These are phyloP conservation scores for Puccinia novopanici DNA, from an alignment of 1,284 basidiomycete species.

Conservation along the genomic window DNA sequence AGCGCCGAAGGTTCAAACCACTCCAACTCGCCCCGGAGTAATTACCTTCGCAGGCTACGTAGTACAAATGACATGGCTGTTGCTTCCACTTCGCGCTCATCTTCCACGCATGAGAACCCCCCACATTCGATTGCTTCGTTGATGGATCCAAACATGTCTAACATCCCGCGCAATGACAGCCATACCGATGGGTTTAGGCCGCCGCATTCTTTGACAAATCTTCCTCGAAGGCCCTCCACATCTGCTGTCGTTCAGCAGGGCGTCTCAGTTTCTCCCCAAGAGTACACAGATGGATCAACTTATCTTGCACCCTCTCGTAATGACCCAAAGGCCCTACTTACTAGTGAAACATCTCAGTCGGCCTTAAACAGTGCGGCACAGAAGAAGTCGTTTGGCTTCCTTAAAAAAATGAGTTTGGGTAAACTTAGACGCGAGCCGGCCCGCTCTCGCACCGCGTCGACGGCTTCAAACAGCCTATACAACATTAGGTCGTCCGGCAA, in stretches of 20 bases:
- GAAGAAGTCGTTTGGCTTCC: slow-evolving; percentile 50
- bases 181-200: slow-evolving; percentile 8
- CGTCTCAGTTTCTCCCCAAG: background rate
- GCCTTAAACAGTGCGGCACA: background rate
- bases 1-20: slow-evolving; percentile 21
- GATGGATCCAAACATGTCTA: background rate
- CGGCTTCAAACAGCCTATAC: slow-evolving; percentile 16
- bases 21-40: background rate
- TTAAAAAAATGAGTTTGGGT: slow-evolving; percentile 49
- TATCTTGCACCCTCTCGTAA: background rate
- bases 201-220: background rate
- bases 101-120: slow-evolving; percentile 21
- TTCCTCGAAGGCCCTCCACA: slow-evolving; percentile 19
- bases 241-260: slow-evolving; percentile 4
- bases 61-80: slow-evolving; percentile 25
- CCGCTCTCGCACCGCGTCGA: slow-evolving; percentile 28
- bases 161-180: slow-evolving; percentile 4
- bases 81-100: background rate
- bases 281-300: background rate
- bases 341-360: background rate
- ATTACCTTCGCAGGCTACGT: slow-evolving; percentile 32
- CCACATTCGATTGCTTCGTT: background rate
- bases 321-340: background rate
- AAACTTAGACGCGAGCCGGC: slow-evolving; percentile 40
- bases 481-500: background rate